phyloP scores from a whole-genome alignment of 2,329 filamentous ascomycete genomes.

The Xylariaceae sp. region DNA sequence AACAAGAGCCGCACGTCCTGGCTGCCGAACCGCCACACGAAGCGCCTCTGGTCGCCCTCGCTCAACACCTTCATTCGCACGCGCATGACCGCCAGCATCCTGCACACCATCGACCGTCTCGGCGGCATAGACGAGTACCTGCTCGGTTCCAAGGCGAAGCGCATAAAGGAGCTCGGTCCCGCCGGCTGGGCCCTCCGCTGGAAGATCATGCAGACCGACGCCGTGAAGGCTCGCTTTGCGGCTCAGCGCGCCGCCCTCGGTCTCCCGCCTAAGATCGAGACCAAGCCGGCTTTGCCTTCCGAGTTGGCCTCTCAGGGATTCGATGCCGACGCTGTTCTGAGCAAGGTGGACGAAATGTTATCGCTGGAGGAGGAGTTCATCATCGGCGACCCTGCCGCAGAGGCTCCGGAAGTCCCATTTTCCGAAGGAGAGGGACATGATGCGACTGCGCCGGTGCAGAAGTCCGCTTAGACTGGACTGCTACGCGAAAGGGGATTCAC shows the following conservation, averaged over 20 bases:
- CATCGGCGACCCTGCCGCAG: conserved; percentile 39
- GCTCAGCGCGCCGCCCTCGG: conserved; percentile 61
- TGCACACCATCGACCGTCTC: conserved; percentile 72
- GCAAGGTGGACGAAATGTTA: conserved; percentile 40
- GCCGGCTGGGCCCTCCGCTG: conserved; percentile 87
- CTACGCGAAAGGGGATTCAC: background rate
- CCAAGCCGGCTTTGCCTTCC: conserved; percentile 32
- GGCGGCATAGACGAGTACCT: conserved; percentile 92
- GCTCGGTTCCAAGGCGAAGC: conserved; percentile 67
- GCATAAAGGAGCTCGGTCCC: conserved; percentile 81
- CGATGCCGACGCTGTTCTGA: conserved; percentile 30
- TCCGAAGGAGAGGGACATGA: background rate
- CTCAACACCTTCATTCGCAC: conserved; percentile 61
- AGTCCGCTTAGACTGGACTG: background rate
- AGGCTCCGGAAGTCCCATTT: conserved; percentile 13
- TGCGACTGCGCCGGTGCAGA: background rate
- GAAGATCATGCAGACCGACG: conserved; percentile 74
- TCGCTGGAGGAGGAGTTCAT: conserved; percentile 42
- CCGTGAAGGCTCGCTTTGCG: conserved; percentile 61
- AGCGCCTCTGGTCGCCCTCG: conserved; percentile 60
- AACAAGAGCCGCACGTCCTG: conserved; percentile 68
- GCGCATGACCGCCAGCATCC: conserved; percentile 63
- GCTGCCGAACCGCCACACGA: conserved; percentile 68
- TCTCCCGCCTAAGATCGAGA: conserved; percentile 46
- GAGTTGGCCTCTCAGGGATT: conserved; percentile 26